phyloP scores from a whole-genome alignment of 108 stramenopile genomes.

The Conticribra weissflogii region DNA sequence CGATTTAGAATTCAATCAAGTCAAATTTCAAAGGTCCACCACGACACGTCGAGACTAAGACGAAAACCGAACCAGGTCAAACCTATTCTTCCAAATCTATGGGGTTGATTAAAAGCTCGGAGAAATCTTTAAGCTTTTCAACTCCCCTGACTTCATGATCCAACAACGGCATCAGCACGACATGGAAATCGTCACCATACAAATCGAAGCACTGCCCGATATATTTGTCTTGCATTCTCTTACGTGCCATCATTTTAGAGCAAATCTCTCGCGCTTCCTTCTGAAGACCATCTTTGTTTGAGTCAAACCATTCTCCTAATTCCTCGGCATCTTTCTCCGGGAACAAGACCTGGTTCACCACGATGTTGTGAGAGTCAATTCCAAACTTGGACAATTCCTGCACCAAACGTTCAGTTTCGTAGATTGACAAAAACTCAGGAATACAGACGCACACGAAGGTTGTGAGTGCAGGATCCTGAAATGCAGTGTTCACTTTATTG shows the following conservation, averaged over 20 bases:
- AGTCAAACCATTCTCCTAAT: constrained; percentile 91
- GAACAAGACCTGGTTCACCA: constrained; percentile 99
- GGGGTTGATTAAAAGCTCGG: constrained; percentile 88
- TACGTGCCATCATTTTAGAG: constrained; percentile 96
- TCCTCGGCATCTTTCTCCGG: constrained; percentile 97
- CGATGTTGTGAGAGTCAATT: constrained; percentile 99
- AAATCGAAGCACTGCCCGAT: constrained; percentile 99
- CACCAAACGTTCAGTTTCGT: constrained; percentile 99
- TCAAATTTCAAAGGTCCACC: background rate
- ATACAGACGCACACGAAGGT: constrained; percentile 99
- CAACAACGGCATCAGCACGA: constrained; percentile 96
- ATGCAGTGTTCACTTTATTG: constrained; percentile 94
- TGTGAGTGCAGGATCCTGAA: constrained; percentile 96
- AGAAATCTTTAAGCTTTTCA: constrained; percentile 87
- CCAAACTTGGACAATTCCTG: constrained; percentile 99
- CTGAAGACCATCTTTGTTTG: constrained; percentile 77
- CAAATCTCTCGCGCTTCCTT: constrained; percentile 94
- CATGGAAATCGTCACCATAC: constrained; percentile 98
- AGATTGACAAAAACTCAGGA: constrained; percentile 99
- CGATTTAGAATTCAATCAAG: too few relatives aligned
- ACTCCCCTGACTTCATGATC: constrained; percentile 96
- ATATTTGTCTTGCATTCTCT: constrained; percentile 99
- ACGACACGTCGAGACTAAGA: background rate
- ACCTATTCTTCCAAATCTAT: constrained; percentile 78
- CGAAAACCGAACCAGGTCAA: background rate